Percentiles rank a stretch among this genome's conserved stretches.
Conservation (phyloP, 495 filamentous ascomycete species). For the Penicillium silybi region DNA sequence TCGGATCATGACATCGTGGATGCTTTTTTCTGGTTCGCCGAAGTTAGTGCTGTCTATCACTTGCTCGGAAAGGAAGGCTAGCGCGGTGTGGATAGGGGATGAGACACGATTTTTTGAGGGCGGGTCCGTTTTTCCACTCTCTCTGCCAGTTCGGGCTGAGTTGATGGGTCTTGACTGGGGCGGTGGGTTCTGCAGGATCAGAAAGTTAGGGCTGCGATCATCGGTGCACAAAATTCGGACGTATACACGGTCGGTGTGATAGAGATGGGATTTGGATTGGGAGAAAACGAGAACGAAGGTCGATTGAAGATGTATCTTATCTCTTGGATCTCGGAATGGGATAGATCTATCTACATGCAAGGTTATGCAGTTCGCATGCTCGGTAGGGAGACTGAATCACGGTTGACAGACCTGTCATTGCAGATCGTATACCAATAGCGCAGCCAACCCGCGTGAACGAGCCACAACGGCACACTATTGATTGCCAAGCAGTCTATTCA, state of each 20-base stretch:
- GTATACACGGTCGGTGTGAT: background rate
- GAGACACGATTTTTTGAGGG: conserved; percentile 9
- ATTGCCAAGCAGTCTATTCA: background rate
- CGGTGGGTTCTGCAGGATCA: conserved; percentile 7
- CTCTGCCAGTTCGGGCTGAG: background rate
- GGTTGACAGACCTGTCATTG: background rate
- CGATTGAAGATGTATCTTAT: background rate
- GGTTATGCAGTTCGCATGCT: background rate
- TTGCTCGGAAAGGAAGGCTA: conserved; percentile 11
- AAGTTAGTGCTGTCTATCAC: conserved; percentile 11
- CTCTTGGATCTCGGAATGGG: background rate
- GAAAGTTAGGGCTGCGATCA: conserved; percentile 12
- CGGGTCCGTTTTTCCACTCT: background rate
- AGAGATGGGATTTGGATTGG: background rate
- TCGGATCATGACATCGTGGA: background rate
- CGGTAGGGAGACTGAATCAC: background rate
- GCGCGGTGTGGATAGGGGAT: conserved; percentile 1
- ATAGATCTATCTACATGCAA: background rate
- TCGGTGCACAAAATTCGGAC: background rate
- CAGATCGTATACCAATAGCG: conserved; percentile 2
- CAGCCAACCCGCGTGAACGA: background rate
- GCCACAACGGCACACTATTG: background rate
- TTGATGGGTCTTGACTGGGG: background rate
- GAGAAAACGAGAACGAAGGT: background rate
- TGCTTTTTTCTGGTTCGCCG: conserved; percentile 4